Evolutionary conservation across 2,329 filamentous ascomycete species (phyloP).

Genomic region (Ophidiomyces ophidiicola): DNA sequence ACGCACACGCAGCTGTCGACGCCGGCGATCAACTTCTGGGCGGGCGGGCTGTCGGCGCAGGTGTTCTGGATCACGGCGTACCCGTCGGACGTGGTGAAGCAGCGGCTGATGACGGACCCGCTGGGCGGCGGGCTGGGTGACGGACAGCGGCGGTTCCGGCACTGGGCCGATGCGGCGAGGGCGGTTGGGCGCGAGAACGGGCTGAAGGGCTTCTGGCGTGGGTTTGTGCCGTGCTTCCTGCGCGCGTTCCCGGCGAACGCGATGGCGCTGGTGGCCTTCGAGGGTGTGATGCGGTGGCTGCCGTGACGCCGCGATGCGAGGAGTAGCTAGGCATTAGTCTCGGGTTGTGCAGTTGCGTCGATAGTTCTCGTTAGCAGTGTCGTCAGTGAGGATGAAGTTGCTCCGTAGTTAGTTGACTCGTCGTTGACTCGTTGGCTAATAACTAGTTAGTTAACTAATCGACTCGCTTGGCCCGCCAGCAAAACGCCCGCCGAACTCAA

Average conservation of each 20-base stretch:
- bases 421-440: no score
- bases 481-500: no score
- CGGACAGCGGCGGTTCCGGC: slow-evolving; percentile 53
- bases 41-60: slow-evolving; percentile 82
- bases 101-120: slow-evolving; percentile 92
- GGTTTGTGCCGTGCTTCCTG: slow-evolving; percentile 86
- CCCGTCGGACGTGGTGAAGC: slow-evolving; percentile 86
- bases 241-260: slow-evolving; percentile 93
- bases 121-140: slow-evolving; percentile 59
- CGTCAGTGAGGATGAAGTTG: no score
- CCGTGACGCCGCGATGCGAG: slow-evolving; percentile 23
- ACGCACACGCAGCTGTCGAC: slow-evolving; percentile 57
- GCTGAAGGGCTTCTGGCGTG: slow-evolving; percentile 74
- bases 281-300: slow-evolving; percentile 64
- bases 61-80: slow-evolving; percentile 91
- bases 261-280: slow-evolving; percentile 83
- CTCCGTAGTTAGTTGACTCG: no score
- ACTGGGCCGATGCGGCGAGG: slow-evolving; percentile 68
- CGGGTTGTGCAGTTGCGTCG: not conserved
- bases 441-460: no score
- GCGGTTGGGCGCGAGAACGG: slow-evolving; percentile 68
- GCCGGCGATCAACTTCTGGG: slow-evolving; percentile 91
- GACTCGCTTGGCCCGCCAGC: no score
- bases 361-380: not conserved
- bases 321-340: not conserved